Evolutionary conservation across 2,329 filamentous ascomycete species (phyloP).

Genomic region (Fusarium poae): DNA sequence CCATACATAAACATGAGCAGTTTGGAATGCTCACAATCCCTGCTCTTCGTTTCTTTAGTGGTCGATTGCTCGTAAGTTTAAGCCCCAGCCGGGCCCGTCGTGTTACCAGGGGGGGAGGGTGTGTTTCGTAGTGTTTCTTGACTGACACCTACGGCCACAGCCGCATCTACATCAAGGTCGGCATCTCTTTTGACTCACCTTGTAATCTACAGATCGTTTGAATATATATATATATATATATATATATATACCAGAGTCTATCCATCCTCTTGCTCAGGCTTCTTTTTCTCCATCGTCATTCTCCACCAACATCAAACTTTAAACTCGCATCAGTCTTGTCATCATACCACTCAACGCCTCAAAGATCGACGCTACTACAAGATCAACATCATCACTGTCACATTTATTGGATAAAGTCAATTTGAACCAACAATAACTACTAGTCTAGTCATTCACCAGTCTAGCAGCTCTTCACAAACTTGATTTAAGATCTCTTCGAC

Average conservation of each 20-base stretch:
- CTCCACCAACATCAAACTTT: constrained; percentile 7
- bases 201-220: background rate
- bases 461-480: constrained; percentile 18
- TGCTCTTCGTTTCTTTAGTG: constrained; percentile 17
- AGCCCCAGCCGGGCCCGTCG: constrained; percentile 2
- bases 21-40: constrained; percentile 16
- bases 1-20: constrained; percentile 5
- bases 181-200: constrained; percentile 27
- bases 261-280: constrained; percentile 9
- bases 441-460: constrained; percentile 21
- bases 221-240: constrained; percentile 16
- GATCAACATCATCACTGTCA: constrained; percentile 25
- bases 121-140: constrained; percentile 24
- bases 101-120: constrained; percentile 24
- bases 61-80: constrained; percentile 28
- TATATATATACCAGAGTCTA: constrained; percentile 35
- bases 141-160: constrained; percentile 17
- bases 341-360: constrained; percentile 20
- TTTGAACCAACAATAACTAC: constrained; percentile 21
- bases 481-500: constrained; percentile 22
- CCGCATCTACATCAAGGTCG: constrained; percentile 22
- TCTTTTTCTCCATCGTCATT: constrained; percentile 20
- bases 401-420: constrained; percentile 21
- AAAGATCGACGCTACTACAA: constrained; percentile 34
- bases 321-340: constrained; percentile 18